A percentile compares a stretch with the other conserved stretches of the same genome.
Evolutionary conservation across 2,329 filamentous ascomycete genomes (phyloP).

Genomic region (Epichloe sp.): DNA sequence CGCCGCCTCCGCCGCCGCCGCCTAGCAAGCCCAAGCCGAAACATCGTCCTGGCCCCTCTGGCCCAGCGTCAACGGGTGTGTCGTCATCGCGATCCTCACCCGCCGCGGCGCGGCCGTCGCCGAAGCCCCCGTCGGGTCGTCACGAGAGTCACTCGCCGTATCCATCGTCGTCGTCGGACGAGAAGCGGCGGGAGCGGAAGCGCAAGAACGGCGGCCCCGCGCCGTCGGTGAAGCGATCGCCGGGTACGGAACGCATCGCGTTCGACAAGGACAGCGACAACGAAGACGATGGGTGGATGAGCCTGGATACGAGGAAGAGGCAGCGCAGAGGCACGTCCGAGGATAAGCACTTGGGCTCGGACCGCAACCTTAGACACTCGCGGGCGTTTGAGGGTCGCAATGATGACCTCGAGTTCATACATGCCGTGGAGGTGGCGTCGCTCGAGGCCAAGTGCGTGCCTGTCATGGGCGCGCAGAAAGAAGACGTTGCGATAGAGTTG

Average conservation of each 20-base stretch:
- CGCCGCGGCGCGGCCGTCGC: conserved; percentile 23
- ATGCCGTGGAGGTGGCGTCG: conserved; percentile 44
- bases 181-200: conserved; percentile 30
- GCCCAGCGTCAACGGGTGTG: conserved; percentile 4
- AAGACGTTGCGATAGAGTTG: conserved; percentile 51
- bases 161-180: conserved; percentile 27
- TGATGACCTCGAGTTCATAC: conserved; percentile 36
- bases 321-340: conserved; percentile 29
- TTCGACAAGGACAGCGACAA: conserved; percentile 39
- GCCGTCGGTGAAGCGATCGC: conserved; percentile 22
- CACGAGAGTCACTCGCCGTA: conserved; percentile 30
- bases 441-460: conserved; percentile 37
- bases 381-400: conserved; percentile 31
- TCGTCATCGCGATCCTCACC: conserved; percentile 20
- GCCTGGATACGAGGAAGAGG: conserved; percentile 34
- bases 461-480: conserved; percentile 33
- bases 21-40: conserved; percentile 25
- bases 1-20: conserved; percentile 12
- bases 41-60: conserved; percentile 15
- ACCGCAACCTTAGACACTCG: conserved; percentile 32
- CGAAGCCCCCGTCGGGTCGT: conserved; percentile 21
- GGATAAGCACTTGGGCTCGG: conserved; percentile 30
- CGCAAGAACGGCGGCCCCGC: conserved; percentile 28
- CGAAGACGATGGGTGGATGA: conserved; percentile 40
- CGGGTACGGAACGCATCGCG: conserved; percentile 34